Base-by-base conservation (phyloP, 1,284 basidiomycete species). In the Melampsora medusae region DNA sequence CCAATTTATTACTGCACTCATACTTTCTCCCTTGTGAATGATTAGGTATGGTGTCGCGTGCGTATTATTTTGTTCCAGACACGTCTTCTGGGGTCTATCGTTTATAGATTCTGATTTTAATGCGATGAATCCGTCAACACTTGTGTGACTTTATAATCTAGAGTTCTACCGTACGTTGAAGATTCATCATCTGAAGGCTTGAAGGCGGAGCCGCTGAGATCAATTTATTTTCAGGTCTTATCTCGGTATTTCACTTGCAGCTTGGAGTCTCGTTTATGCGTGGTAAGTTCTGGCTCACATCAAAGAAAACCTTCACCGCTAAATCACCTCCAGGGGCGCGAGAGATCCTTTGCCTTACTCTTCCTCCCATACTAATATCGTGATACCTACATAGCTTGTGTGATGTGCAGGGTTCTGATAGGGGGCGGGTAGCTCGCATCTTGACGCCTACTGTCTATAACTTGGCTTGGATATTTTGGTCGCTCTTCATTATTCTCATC, bases 1-100 rank as follows among this genome's bases (percentile, higher is more conserved):
- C 4, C 53, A 9, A 1, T 14, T 10, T 7, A 14, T 7, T 28
- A 19, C 53, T 2, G 22, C 7, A 9, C 22, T 28, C 25, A 0
- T 22, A 59, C 28, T 59, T 59, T 22, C n/a, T 28, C 12, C 53
- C 14, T 2, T 59, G 16, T 59, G 53, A 19, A 9, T 25, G 22
- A 22, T 59, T 28, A 59, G 53, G 53, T 59, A 59, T 28, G 28
- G 53, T 59, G 25, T 59, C 19, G 53, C 53, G 53, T 59, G 25
- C 28, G 53, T 59, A 28, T 59, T 9, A 22, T n/a, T 12, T n/a
- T 56, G n/a, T 28, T n/a, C 19, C 7, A 28, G 2, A 22, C 53
- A 59, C 9, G 28, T 25, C 2, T 28, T 22, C n/a, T 59, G 17
- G 2, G 28, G 22, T 28, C 53, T n/a, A 59, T 46, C 7, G 14